phyloP scores from a whole-genome alignment of 768 basidiomycete genomes.

The Leccinum fibrillosum region DNA sequence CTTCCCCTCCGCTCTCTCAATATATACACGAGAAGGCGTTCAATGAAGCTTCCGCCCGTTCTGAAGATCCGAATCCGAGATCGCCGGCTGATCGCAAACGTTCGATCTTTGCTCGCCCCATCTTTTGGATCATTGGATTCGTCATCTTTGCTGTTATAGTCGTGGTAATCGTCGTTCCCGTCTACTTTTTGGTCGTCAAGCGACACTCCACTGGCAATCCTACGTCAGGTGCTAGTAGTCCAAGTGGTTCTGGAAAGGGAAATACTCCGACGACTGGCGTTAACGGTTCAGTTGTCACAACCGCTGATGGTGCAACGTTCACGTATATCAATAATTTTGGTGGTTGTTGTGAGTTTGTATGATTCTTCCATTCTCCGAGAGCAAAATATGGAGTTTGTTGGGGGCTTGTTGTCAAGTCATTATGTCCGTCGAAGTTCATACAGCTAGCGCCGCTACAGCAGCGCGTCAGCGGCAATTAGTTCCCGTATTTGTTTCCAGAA shows the following conservation, averaged over 20 bases:
- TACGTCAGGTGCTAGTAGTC: not conserved
- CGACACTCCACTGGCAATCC: conserved; percentile 9
- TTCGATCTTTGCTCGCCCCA: conserved; percentile 16
- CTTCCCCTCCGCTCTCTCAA: conserved; percentile 23
- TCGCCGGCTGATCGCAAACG: conserved; percentile 11
- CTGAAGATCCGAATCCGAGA: not conserved
- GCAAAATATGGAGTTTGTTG: not conserved
- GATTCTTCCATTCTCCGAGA: not conserved
- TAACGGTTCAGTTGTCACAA: conserved; percentile 64
- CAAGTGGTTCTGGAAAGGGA: conserved; percentile 9
- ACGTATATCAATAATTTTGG: conserved; percentile 77
- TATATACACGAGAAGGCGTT: conserved; percentile 12
- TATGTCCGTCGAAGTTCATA: not conserved
- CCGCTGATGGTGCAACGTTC: conserved; percentile 68
- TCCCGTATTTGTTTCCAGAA: not conserved
- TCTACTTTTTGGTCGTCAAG: conserved; percentile 33
- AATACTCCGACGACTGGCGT: conserved; percentile 43
- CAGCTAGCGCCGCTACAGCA: not conserved
- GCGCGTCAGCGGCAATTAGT: not conserved
- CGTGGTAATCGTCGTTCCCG: conserved; percentile 41
- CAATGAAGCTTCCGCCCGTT: conserved; percentile 1
- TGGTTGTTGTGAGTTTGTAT: conserved; percentile 55
- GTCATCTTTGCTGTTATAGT: conserved; percentile 30
- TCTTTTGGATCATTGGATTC: conserved; percentile 30
- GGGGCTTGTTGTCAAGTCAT: not conserved